Conservation (phyloP, 495 filamentous ascomycete genomes). For the Rostrohypoxylon terebratum region DNA sequence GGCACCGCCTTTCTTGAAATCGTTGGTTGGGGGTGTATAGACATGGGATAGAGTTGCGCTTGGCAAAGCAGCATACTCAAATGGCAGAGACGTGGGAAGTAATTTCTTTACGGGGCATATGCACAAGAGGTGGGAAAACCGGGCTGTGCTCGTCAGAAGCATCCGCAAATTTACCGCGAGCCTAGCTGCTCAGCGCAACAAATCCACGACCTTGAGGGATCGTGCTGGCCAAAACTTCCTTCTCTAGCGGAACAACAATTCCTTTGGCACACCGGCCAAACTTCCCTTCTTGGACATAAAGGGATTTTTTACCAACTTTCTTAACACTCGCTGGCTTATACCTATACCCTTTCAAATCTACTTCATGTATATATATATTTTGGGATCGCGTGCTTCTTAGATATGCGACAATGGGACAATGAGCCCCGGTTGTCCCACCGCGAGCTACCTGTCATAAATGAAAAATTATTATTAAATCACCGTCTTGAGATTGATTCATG, state of each 20-base stretch:
- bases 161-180: constrained; percentile 38
- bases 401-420: constrained; percentile 25
- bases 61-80: constrained; percentile 21
- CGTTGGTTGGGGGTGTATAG: constrained; percentile 17
- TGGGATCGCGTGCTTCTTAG: constrained; percentile 27
- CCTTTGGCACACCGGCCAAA: constrained; percentile 21
- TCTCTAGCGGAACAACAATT: constrained; percentile 30
- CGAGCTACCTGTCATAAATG: constrained; percentile 30
- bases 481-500: not conserved
- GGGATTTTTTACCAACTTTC: constrained; percentile 30
- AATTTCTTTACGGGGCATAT: constrained; percentile 30
- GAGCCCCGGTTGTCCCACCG: constrained; percentile 33
- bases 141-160: constrained; percentile 16
- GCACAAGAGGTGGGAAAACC: constrained; percentile 14
- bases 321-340: constrained; percentile 35
- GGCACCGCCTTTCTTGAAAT: constrained; percentile 21
- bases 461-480: constrained; percentile 13
- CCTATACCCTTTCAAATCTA: constrained; percentile 15
- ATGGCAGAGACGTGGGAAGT: constrained; percentile 12
- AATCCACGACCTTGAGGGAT: constrained; percentile 39
- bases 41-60: constrained; percentile 18
- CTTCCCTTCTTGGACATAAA: constrained; percentile 42
- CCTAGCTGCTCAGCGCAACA: constrained; percentile 41
- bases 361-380: constrained; percentile 35
- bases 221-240: constrained; percentile 38